Evolutionary conservation across 306 rosid species (phyloP), one percentile per base, ranked within the genome.

Genomic region (Oemleria cerasiformis): DNA sequence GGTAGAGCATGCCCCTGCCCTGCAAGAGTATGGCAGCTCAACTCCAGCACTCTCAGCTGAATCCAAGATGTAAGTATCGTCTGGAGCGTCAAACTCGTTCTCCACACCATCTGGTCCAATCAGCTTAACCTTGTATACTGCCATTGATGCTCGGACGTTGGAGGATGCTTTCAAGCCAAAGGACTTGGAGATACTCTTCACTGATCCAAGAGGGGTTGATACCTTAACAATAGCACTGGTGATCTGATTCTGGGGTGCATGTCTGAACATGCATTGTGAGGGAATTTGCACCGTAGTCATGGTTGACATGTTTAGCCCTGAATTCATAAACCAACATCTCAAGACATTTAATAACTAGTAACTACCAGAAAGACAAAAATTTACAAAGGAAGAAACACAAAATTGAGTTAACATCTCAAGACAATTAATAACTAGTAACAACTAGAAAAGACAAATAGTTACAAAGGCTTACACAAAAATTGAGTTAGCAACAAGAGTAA

Each of bases 1-100:
- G 12, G 95, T 86, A 7, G 95, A 88, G 82, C 97, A 91, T 10
- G 95, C 97, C 47, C 95, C 97, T 0, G 97, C 97, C 34, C 97
- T 87, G 84, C 97, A 91, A 0, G 97, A 91, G 72, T 91, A 91
- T 21, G 97, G 97, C 55, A 91, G 78, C 38, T 91, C 97, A n/a
- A 86, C 0, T 72, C 97, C 95, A 0, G 92, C 95, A 72, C 62
- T 62, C 82, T 91, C 97, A 3, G 95, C 97, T 54, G 97, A 79
- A 75, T 92, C 97, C 17, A 87, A 72, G 83, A 92, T 87, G 86
- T 89, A 89, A 15, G 47, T 3, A 58, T 89, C 96, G 49, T 92
- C 96, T 0, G 92, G 65, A 25, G 97, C 97, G 7, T 89, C 96
- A 77, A 92, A 87, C 78, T 86, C 90, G 0, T 78, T 69, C 83